Base-by-base conservation (phyloP, 306 rosid species). In the Mucuna pruriens region DNA sequence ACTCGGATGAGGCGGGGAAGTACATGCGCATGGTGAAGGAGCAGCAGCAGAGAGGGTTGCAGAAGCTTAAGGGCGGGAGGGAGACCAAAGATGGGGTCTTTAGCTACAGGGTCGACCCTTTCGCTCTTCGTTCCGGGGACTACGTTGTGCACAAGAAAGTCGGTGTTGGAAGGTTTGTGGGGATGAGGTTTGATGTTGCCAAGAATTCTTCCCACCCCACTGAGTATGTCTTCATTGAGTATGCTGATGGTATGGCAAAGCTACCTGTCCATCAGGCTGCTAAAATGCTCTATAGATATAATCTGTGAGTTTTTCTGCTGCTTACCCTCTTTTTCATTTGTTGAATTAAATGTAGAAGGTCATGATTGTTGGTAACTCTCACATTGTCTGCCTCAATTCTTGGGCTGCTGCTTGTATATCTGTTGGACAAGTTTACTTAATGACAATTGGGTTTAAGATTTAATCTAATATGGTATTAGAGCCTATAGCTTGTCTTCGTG, bases 211-310 rank as follows among this genome's bases (percentile, higher is more conserved):
- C 82, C 0, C 82, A 84, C 48, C 49, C 85, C 23, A 76, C 78
- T 23, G 99, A 95, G 88, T 93, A 91, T 85, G 99, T 89, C 74
- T 95, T 91, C 87, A 89, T 93, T 7, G 98, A 93, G 89, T 95
- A 91, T 77, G 93, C 96, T 12, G 99, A 95, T 84, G 98, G 94
- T 29, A 93, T 95, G 99, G 99, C 98, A 0, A 95, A 95, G 84
- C 94, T 95, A 36, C 98, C 98, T 76, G 89, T 91, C 42, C 88
- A 85, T 64, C 97, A 95, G 85, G 97, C 99, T 39, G 84, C 98
- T 76, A 97, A 91, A 71, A 84, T 91, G 92, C 97, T 95, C 55
- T 95, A 95, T 76, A 93, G 99, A 83, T 95, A 90, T 79, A 82
- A 85, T 85, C 97, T 95, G 98, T 95, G 85, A 75, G 97, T 87